phyloP scores from a whole-genome alignment of 257 asterid genomes.

The Catharanthus roseus region DNA sequence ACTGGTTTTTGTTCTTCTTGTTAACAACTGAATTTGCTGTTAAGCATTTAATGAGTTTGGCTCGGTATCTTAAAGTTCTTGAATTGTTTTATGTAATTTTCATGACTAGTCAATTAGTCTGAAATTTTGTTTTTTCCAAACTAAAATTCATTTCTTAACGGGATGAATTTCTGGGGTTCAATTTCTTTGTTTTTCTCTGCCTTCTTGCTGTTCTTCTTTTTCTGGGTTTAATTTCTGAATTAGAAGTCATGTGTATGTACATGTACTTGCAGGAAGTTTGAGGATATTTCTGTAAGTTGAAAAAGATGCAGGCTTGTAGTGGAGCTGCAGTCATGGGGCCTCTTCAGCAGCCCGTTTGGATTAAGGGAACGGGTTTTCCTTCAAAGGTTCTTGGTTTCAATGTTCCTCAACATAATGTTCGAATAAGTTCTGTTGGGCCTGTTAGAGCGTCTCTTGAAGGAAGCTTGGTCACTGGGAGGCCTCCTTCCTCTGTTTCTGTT shows the following conservation, averaged over 20 bases:
- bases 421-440: conserved; percentile 36
- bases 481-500: conserved; percentile 51
- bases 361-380: conserved; percentile 36
- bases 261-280: conserved; percentile 3
- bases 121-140: background rate
- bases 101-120: background rate
- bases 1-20: background rate
- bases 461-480: conserved; percentile 59
- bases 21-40: background rate
- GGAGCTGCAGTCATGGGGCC: conserved; percentile 54
- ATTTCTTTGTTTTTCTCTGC: background rate
- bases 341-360: conserved; percentile 48
- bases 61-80: background rate
- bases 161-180: too few relatives aligned
- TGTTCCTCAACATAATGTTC: conserved; percentile 31
- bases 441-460: conserved; percentile 57
- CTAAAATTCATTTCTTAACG: background rate
- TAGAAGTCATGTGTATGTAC: background rate
- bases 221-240: background rate
- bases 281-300: background rate
- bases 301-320: conserved; percentile 50
- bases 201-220: background rate
- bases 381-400: conserved; percentile 28
- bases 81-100: background rate
- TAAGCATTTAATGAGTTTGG: background rate